phyloP scores from a whole-genome alignment of 2,329 filamentous ascomycete genomes.

The Pseudogymnoascus pannorum region DNA sequence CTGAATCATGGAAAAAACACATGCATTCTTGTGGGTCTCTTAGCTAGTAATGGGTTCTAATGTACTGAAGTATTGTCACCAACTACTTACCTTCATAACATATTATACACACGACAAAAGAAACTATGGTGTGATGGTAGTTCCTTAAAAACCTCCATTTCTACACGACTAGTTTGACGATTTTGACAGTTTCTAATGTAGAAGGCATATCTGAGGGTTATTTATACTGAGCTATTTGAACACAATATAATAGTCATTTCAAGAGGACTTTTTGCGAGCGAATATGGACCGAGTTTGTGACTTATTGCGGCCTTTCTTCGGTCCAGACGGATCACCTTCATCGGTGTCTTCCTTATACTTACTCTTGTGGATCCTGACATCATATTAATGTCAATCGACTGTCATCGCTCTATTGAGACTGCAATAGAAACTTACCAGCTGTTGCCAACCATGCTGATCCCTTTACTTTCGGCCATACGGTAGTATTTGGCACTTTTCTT shows the following conservation, averaged over 20 bases:
- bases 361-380: conserved; percentile 81
- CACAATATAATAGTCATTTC: background rate
- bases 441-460: conserved; percentile 96
- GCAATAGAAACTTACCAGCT: conserved; percentile 66
- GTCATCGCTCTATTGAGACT: conserved; percentile 10
- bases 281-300: conserved; percentile 70
- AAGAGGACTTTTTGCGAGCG: conserved; percentile 33
- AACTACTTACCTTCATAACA: no score
- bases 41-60: no score
- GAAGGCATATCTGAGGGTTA: background rate
- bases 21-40: no score
- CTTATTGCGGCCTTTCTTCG: conserved; percentile 66
- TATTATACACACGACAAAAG: background rate
- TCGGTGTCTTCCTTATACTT: conserved; percentile 70
- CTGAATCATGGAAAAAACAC: no score
- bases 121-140: no score
- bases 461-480: conserved; percentile 81
- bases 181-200: background rate
- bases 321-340: conserved; percentile 22
- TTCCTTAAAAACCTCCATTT: no score
- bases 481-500: conserved; percentile 92
- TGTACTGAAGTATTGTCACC: no score
- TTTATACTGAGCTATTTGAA: background rate
- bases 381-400: conserved; percentile 11
- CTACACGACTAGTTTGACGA: background rate